These are phyloP conservation scores for Phytophthora nicotianae DNA, from an alignment of 352 stramenopile species.

Conservation along the genomic window DNA sequence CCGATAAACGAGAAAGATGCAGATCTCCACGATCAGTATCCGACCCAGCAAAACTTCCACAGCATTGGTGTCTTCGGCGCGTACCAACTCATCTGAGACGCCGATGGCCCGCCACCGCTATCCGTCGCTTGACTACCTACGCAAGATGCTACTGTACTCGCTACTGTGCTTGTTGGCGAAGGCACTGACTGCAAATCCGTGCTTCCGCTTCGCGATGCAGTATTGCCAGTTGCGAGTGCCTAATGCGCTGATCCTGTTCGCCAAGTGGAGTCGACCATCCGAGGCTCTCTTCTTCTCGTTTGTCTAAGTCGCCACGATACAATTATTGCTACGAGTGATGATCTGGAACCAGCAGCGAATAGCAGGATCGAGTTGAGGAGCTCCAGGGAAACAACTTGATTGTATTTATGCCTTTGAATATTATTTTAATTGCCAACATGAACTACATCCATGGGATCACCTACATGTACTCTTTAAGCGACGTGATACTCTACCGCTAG, in stretches of 20 bases:
- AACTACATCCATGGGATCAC: too few relatives aligned
- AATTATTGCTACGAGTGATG: neutral
- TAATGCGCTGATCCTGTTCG: slow-evolving; percentile 27
- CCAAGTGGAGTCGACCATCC: slow-evolving; percentile 22
- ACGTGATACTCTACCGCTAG: neutral
- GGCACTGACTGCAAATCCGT: slow-evolving; percentile 25
- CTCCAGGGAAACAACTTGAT: neutral
- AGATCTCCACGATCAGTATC: slow-evolving; percentile 3
- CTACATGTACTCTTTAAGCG: neutral
- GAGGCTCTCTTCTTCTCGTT: slow-evolving; percentile 36
- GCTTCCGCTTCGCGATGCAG: slow-evolving; percentile 29
- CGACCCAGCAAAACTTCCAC: neutral
- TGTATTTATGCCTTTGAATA: slow-evolving; percentile 3
- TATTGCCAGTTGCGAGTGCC: slow-evolving; percentile 31
- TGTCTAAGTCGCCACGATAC: slow-evolving; percentile 6
- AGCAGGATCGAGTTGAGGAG: neutral
- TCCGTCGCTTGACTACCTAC: slow-evolving; percentile 24
- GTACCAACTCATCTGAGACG: slow-evolving; percentile 2
- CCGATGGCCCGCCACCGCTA: neutral
- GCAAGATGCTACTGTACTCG: slow-evolving; percentile 31
- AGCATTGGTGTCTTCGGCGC: neutral
- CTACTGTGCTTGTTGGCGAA: slow-evolving; percentile 29
- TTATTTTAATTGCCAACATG: too few relatives aligned
- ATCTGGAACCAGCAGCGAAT: neutral
- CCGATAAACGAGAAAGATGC: slow-evolving; percentile 3